A percentile compares a stretch with the other conserved stretches of the same genome.
phyloP scores from a whole-genome alignment of 768 basidiomycete genomes.

The Psilocybe cyanescens region DNA sequence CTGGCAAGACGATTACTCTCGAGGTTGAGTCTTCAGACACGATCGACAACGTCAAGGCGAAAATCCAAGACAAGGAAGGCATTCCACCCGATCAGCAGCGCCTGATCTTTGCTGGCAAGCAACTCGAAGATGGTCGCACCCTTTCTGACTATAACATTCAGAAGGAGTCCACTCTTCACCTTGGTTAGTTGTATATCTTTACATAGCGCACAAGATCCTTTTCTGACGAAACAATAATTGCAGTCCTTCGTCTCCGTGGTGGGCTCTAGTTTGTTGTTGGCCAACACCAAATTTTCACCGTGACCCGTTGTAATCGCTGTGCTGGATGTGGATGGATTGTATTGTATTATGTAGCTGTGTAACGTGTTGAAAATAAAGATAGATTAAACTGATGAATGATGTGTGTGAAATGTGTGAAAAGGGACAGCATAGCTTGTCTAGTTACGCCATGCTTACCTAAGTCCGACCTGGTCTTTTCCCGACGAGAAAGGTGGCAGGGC shows the following conservation, averaged over 20 bases:
- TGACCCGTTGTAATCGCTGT: constrained; percentile 2
- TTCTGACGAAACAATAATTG: constrained; percentile 7
- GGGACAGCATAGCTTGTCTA: background rate
- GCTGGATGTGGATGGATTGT: background rate
- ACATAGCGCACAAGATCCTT: constrained; percentile 12
- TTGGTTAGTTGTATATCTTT: constrained; percentile 32
- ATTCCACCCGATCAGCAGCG: constrained; percentile 47
- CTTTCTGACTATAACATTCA: constrained; percentile 72
- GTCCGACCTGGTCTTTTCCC: constrained; percentile 25
- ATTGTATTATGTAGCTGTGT: constrained; percentile 1
- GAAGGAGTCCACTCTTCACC: constrained; percentile 67
- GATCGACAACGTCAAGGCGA: constrained; percentile 75
- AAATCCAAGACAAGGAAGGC: constrained; percentile 79
- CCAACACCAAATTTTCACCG: background rate
- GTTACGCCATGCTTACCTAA: constrained; percentile 28
- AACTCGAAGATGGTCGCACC: constrained; percentile 86
- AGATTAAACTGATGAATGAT: constrained; percentile 17
- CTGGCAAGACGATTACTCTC: constrained; percentile 68
- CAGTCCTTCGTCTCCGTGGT: constrained; percentile 47
- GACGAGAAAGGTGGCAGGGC: constrained; percentile 28
- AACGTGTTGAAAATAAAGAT: background rate
- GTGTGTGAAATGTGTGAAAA: constrained; percentile 5
- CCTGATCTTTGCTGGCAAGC: constrained; percentile 87
- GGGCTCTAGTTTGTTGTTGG: constrained; percentile 28
- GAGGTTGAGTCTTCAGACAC: constrained; percentile 79